Evolutionary conservation across 73 alveolate genomes (phyloP).

Genomic region (Paramecium sonneborni): DNA sequence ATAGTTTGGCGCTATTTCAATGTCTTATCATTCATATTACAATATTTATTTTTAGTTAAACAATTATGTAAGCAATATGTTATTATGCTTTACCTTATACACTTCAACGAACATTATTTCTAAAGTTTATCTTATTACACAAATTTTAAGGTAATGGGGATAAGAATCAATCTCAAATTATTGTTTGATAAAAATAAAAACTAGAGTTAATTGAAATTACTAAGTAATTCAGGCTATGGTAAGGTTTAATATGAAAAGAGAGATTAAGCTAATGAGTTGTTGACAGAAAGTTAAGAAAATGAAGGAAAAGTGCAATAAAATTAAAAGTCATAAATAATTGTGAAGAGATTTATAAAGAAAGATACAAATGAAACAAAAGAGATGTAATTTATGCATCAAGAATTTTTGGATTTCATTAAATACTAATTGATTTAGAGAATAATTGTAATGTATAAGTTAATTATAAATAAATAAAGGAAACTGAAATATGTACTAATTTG

Average conservation of each 20-base stretch:
- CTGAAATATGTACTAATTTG: not conserved
- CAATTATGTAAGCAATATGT: not conserved
- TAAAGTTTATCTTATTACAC: not conserved
- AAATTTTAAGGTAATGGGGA: slow-evolving; percentile 58
- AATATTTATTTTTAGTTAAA: not conserved
- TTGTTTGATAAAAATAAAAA: slow-evolving; percentile 67
- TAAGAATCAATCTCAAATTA: slow-evolving; percentile 61
- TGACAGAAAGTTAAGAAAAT: slow-evolving; percentile 41
- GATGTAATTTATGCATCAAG: slow-evolving; percentile 69
- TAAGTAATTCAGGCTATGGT: slow-evolving; percentile 63
- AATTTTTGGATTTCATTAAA: slow-evolving; percentile 69
- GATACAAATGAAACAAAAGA: slow-evolving; percentile 61
- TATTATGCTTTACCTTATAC: not conserved
- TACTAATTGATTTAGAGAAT: slow-evolving; percentile 39
- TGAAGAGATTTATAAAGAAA: slow-evolving; percentile 47
- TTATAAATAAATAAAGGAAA: not conserved
- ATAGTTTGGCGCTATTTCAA: not conserved
- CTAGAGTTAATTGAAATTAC: slow-evolving; percentile 53
- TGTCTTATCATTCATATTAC: not conserved
- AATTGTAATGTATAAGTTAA: not conserved
- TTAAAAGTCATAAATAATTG: slow-evolving; percentile 32
- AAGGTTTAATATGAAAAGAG: slow-evolving; percentile 71
- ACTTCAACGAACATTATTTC: not conserved
- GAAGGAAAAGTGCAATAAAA: slow-evolving; percentile 67
- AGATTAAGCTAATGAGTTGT: slow-evolving; percentile 73